These are phyloP conservation scores for Beauveria pseudobassiana DNA, from an alignment of 2,329 filamentous ascomycete species.

Conservation along the genomic window DNA sequence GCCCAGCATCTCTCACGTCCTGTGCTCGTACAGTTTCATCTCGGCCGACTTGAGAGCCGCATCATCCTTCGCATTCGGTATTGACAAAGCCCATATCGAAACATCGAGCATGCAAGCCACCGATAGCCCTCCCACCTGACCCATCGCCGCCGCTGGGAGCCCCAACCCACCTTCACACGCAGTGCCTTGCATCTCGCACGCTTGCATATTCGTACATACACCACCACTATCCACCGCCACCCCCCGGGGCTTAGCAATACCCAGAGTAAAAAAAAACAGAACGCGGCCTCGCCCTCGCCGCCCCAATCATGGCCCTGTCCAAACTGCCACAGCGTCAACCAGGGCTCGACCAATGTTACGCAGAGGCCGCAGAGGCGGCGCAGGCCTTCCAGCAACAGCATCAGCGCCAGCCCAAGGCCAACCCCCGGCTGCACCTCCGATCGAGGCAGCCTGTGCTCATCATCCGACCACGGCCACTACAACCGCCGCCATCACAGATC, in stretches of 20 bases:
- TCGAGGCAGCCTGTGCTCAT: conserved; percentile 4
- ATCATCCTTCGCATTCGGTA: neutral
- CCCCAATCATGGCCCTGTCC: conserved; percentile 10
- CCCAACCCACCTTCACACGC: neutral
- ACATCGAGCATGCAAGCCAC: conserved; percentile 1
- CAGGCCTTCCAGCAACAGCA: neutral
- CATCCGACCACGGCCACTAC: neutral
- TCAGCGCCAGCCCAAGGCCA: conserved; percentile 16
- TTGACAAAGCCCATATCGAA: neutral
- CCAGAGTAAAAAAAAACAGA: neutral
- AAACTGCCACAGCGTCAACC: conserved; percentile 5
- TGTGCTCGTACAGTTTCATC: neutral
- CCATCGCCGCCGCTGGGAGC: neutral
- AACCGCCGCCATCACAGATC: neutral
- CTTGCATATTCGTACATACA: conserved; percentile 2
- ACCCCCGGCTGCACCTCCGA: conserved; percentile 9
- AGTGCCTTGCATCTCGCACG: conserved; percentile 11
- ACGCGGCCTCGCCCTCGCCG: neutral
- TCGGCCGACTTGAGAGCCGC: neutral
- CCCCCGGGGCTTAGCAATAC: too few relatives aligned
- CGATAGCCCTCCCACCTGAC: neutral
- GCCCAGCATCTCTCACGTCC: neutral
- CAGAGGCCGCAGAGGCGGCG: neutral
- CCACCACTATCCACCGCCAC: neutral
- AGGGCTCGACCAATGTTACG: neutral